Conservation (phyloP, 306 rosid genomes). For the Malus fusca region DNA sequence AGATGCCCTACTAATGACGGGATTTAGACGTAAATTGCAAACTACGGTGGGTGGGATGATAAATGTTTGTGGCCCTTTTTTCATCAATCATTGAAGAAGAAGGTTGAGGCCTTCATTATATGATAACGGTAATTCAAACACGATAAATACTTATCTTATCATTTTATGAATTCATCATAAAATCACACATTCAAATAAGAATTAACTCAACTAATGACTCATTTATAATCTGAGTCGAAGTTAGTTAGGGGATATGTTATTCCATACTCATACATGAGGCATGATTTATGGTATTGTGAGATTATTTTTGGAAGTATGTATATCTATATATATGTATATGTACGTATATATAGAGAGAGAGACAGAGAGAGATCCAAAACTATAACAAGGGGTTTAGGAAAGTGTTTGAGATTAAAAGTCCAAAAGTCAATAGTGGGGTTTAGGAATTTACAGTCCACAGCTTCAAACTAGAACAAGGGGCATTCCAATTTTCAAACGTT, state of each 20-base stretch:
- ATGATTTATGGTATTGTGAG: background rate
- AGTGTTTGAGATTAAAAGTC: conserved; percentile 5
- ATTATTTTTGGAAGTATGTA: background rate
- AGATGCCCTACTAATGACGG: conserved; percentile 1
- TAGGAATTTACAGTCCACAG: conserved; percentile 39
- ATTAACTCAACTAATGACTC: background rate
- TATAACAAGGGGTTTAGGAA: background rate
- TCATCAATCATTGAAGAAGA: conserved; percentile 13
- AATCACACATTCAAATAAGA: background rate
- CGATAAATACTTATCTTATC: background rate
- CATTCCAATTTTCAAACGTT: conserved; percentile 41
- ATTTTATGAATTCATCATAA: background rate
- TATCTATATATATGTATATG: too few species aligned
- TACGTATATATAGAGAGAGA: too few species aligned
- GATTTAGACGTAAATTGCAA: background rate
- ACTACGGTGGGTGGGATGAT: background rate
- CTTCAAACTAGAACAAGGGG: conserved; percentile 30
- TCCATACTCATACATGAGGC: background rate
- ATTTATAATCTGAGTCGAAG: background rate
- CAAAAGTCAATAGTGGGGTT: conserved; percentile 36
- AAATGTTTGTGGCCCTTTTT: background rate
- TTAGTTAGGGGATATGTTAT: background rate
- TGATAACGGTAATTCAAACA: background rate
- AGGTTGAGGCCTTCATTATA: conserved; percentile 1
- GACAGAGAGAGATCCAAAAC: too few species aligned